Conservation (phyloP, 164 flowering plant genomes). For the Dillenia suffruticosa region DNA sequence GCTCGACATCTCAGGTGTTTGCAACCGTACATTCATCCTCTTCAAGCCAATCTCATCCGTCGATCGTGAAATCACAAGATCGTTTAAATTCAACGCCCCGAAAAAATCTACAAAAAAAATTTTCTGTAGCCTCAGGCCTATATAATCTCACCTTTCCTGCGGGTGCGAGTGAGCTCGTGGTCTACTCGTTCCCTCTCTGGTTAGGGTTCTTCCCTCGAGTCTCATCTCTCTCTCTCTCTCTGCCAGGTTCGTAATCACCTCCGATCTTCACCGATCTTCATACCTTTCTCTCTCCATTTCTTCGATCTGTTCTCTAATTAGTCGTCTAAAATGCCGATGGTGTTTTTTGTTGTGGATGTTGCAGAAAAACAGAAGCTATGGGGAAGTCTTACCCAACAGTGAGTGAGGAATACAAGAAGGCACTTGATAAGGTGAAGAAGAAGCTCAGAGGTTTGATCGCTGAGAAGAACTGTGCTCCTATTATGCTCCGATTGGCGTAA, state of each 20-base stretch:
- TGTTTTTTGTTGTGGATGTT: not conserved
- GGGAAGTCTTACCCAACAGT: conserved; percentile 80
- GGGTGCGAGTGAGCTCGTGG: conserved; percentile 15
- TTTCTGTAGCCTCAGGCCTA: conserved; percentile 10
- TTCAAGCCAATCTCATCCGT: conserved; percentile 4
- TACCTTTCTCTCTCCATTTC: not conserved
- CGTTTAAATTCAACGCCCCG: conserved; percentile 15
- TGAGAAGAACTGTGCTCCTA: conserved; percentile 85
- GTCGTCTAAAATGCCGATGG: not conserved
- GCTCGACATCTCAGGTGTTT: too few relatives aligned
- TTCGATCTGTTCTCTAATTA: not conserved
- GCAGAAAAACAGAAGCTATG: conserved; percentile 31
- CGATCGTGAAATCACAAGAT: conserved; percentile 7
- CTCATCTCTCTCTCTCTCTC: not conserved
- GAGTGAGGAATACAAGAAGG: conserved; percentile 73
- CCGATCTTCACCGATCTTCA: not conserved
- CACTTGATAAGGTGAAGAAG: conserved; percentile 67
- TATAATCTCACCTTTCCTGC: conserved; percentile 7
- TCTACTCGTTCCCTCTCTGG: conserved; percentile 18
- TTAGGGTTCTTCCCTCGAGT: not conserved
- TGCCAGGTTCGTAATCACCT: not conserved
- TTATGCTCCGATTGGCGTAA: conserved; percentile 90
- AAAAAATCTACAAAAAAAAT: conserved; percentile 13
- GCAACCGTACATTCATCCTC: too few relatives aligned
- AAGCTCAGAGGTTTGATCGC: conserved; percentile 82